These are phyloP conservation scores for Boletus tomentosulus DNA, from an alignment of 768 basidiomycete species.

Conservation along the genomic window DNA sequence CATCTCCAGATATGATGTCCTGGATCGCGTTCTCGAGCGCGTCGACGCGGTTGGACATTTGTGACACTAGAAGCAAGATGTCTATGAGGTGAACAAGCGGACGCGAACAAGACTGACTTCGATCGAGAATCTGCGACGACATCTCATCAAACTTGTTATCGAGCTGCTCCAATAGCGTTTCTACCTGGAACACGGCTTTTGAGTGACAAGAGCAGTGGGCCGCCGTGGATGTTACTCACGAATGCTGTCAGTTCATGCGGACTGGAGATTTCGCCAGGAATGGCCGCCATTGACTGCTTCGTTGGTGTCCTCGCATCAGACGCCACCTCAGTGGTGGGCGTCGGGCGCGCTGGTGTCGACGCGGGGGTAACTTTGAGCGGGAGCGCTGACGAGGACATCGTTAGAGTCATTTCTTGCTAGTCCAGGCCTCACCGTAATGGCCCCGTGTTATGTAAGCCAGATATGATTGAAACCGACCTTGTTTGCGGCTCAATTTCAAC, in stretches of 20 bases:
- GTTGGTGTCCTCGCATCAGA: slow-evolving; percentile 41
- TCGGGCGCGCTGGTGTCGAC: slow-evolving; percentile 47
- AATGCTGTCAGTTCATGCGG: slow-evolving; percentile 94
- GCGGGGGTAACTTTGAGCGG: slow-evolving; percentile 61
- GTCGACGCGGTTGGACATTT: slow-evolving; percentile 91
- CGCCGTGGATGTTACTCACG: slow-evolving; percentile 46
- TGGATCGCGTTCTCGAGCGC: slow-evolving; percentile 86
- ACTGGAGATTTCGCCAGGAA: slow-evolving; percentile 72
- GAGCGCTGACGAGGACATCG: slow-evolving; percentile 51
- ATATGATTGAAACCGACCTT: slow-evolving; percentile 7
- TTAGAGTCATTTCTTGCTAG: not conserved
- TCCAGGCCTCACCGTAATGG: not conserved
- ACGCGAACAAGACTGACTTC: slow-evolving; percentile 50
- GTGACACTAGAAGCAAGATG: slow-evolving; percentile 57
- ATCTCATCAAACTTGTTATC: slow-evolving; percentile 90
- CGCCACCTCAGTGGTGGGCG: slow-evolving; percentile 17
- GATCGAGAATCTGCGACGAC: slow-evolving; percentile 83
- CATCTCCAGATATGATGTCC: slow-evolving; percentile 82
- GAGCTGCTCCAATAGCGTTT: slow-evolving; percentile 82
- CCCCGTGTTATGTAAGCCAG: slow-evolving; percentile 13
- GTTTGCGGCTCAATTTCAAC: not conserved
- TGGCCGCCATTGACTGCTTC: slow-evolving; percentile 36
- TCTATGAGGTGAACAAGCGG: slow-evolving; percentile 5
- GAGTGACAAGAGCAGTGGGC: not conserved
- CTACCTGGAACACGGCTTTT: slow-evolving; percentile 52